phyloP scores from a whole-genome alignment of 176 grass and related monocot species.

The Oryza coarctata region DNA sequence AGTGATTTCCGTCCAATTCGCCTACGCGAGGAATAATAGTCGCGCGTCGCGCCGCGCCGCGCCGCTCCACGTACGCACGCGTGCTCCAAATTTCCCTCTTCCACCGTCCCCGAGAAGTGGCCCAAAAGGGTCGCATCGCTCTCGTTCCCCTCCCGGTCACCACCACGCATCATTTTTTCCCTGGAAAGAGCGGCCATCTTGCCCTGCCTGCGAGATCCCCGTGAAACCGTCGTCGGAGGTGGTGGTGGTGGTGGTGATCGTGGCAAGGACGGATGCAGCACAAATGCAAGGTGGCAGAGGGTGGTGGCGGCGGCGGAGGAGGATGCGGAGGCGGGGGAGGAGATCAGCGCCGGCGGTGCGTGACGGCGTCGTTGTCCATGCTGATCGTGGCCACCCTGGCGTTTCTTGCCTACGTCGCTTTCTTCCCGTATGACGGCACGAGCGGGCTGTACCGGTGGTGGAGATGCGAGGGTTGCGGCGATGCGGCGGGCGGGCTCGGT shows the following conservation, averaged over 20 bases:
- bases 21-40: background rate
- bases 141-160: background rate
- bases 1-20: background rate
- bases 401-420: constrained; percentile 60
- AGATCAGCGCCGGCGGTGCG: constrained; percentile 45
- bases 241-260: constrained; percentile 14
- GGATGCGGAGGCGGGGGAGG: background rate
- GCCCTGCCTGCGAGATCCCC: constrained; percentile 32
- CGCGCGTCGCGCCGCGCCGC: no score
- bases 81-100: constrained; percentile 5
- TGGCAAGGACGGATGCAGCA: constrained; percentile 13
- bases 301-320: background rate
- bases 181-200: background rate
- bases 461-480: constrained; percentile 33
- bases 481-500: constrained; percentile 16
- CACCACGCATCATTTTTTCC: constrained; percentile 3
- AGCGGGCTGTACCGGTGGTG: constrained; percentile 45
- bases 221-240: constrained; percentile 18
- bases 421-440: constrained; percentile 42
- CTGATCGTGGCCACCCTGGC: constrained; percentile 53
- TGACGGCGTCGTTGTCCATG: constrained; percentile 48
- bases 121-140: constrained; percentile 11
- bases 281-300: constrained; percentile 51
- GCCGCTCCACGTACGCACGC: background rate
- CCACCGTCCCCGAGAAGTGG: constrained; percentile 9